phyloP scores from a whole-genome alignment of 192 early-diverging fungal species.

The Fimicolochytrium jonesii region DNA sequence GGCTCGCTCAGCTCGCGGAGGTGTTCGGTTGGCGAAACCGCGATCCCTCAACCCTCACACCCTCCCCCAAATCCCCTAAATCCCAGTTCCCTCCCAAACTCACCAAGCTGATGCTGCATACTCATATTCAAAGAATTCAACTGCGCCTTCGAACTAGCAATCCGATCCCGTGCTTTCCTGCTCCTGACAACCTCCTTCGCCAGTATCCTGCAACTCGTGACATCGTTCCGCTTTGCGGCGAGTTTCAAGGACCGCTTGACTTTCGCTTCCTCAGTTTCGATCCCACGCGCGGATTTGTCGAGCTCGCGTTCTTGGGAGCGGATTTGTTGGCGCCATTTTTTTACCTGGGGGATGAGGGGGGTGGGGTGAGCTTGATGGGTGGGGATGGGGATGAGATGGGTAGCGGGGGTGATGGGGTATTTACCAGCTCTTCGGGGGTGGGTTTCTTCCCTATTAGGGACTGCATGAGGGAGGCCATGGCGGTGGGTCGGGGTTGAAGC shows the following conservation, averaged over 20 bases:
- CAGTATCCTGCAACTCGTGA: slow-evolving; percentile 49
- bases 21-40: too few species aligned
- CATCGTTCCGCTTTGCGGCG: slow-evolving; percentile 85
- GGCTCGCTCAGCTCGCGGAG: too few species aligned
- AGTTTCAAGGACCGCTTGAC: slow-evolving; percentile 73
- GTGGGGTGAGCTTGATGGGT: too few species aligned
- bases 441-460: slow-evolving; percentile 37
- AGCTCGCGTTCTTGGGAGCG: slow-evolving; percentile 80
- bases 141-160: slow-evolving; percentile 87
- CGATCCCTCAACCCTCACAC: too few species aligned
- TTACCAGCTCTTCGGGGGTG: slow-evolving; percentile 50
- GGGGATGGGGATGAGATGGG: too few species aligned
- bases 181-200: slow-evolving; percentile 83
- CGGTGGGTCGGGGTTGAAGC: too few species aligned
- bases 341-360: slow-evolving; percentile 71
- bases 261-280: slow-evolving; percentile 82
- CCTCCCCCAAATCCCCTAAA: too few species aligned
- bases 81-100: slow-evolving; percentile 9
- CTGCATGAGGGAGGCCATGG: slow-evolving; percentile 34
- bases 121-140: slow-evolving; percentile 88
- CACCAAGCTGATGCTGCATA: slow-evolving; percentile 83
- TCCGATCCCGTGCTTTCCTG: slow-evolving; percentile 70
- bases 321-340: slow-evolving; percentile 85
- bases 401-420: too few species aligned
- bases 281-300: slow-evolving; percentile 74